Evolutionary conservation across 176 grass and related monocot species (phyloP), one percentile per base, ranked within the genome.

Genomic region (Elymus sibiricus): DNA sequence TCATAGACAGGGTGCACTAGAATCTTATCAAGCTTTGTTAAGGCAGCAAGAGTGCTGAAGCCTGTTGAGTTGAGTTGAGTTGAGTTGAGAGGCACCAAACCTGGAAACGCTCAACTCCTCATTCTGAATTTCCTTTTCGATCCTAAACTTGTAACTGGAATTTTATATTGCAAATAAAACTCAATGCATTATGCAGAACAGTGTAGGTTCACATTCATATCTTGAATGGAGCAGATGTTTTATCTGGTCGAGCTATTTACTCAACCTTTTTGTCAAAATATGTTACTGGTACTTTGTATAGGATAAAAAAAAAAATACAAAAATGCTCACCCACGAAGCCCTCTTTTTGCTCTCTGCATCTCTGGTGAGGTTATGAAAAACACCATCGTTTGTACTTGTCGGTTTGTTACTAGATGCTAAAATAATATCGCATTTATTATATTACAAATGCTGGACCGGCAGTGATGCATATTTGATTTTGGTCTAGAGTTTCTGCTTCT

Each of bases 311-410:
- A 35, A 35, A 35, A 35, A 15, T 47, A 47, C 4, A 47, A 47
- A 44, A 47, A 47, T 47, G 44, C 12, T 47, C 44, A 47, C 13
- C 44, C 14, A 47, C 1, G 13, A 47, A 15, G 47, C 47, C 47
- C 47, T 51, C 51, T 61, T 92, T 84, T 67, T 60, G 56, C 32
- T 72, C n/a, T 35, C 25, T 63, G 61, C 84, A 79, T 73, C 44
- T 89, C 35, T 74, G 69, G 53, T 78, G 79, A 85, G 91, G 72
- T 85, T 79, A 29, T 78, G 46, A 88, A 83, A 88, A 88, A 70
- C 43, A 44, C 55, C 77, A 74, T 74, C 69, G 86, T 91, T 79
- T 86, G 79, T 79, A 87, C 78, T 55, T 28, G 49, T 79, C 24
- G 82, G 55, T 89, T 47, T 89, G 59, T 72, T 92, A 53, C 89